Conservation (phyloP, 208 protist genomes). For the Crithidia mellificae region DNA sequence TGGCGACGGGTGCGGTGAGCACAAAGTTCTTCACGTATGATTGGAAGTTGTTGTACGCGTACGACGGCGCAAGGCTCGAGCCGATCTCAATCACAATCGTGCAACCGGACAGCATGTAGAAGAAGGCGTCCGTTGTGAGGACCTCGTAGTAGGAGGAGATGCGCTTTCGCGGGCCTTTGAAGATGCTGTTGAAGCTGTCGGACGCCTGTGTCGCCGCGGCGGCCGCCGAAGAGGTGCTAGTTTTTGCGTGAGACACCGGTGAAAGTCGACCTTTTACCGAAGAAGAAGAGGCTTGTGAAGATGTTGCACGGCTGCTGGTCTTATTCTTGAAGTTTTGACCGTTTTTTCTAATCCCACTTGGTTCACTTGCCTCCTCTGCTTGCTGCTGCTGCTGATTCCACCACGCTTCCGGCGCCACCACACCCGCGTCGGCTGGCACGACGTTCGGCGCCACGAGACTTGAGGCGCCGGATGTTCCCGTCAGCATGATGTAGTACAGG, state of each 20-base stretch:
- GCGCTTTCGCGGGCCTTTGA: conserved; percentile 17
- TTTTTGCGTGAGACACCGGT: too few species aligned
- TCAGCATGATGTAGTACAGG: conserved; percentile 5
- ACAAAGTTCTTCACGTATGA: conserved; percentile 8
- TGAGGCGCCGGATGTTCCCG: background rate
- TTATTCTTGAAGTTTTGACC: too few species aligned
- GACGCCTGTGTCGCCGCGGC: background rate
- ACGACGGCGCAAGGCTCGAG: background rate
- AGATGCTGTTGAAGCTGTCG: background rate
- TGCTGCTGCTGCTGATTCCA: background rate
- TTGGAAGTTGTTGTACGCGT: conserved; percentile 19
- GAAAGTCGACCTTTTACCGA: too few species aligned
- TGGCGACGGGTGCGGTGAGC: background rate
- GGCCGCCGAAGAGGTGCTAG: background rate
- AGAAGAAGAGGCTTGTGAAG: too few species aligned
- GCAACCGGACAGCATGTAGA: conserved; percentile 37
- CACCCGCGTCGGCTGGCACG: too few species aligned
- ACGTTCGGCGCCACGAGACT: background rate
- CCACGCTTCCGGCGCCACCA: too few species aligned
- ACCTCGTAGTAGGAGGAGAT: conserved; percentile 28
- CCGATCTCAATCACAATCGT: conserved; percentile 29
- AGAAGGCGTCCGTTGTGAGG: conserved; percentile 23
- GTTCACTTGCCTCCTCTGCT: too few species aligned
- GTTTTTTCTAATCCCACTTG: too few species aligned
- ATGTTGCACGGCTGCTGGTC: too few species aligned